Evolutionary conservation across 2,329 filamentous ascomycete genomes (phyloP).

Genomic region (Aspergillus novofumigatus): DNA sequence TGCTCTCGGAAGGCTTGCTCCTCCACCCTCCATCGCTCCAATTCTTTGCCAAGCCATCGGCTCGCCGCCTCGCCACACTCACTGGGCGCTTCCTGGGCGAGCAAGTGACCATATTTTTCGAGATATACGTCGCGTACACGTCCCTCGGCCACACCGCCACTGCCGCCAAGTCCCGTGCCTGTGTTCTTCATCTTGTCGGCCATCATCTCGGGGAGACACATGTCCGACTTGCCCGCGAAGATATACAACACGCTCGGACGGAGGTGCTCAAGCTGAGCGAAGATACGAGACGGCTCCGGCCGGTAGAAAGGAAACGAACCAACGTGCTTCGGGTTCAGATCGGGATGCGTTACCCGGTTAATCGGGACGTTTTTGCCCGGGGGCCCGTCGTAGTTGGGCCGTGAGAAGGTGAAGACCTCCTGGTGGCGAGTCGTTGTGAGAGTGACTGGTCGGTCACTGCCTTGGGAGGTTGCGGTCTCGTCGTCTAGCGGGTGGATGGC

Average conservation of each 20-base stretch:
- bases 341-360: constrained; percentile 43
- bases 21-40: constrained; percentile 55
- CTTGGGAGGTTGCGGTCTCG: constrained; percentile 9
- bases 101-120: constrained; percentile 67
- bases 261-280: constrained; percentile 39
- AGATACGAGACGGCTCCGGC: constrained; percentile 37
- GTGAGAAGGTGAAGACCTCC: constrained; percentile 60
- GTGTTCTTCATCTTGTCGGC: constrained; percentile 41
- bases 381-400: constrained; percentile 59
- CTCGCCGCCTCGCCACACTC: constrained; percentile 61
- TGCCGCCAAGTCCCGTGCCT: constrained; percentile 37
- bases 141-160: constrained; percentile 58
- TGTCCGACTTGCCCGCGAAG: constrained; percentile 41
- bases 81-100: constrained; percentile 74
- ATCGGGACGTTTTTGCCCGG: constrained; percentile 29
- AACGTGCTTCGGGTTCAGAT: constrained; percentile 35
- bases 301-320: constrained; percentile 42
- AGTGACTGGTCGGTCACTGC: constrained; percentile 54
- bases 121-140: constrained; percentile 64
- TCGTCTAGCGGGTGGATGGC: constrained; percentile 31
- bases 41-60: constrained; percentile 54
- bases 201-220: constrained; percentile 36
- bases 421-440: constrained; percentile 78
- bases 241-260: constrained; percentile 45
- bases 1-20: constrained; percentile 52